These are phyloP conservation scores for Euphorbia corollata DNA, from an alignment of 441 rosid species.

Conservation along the genomic window DNA sequence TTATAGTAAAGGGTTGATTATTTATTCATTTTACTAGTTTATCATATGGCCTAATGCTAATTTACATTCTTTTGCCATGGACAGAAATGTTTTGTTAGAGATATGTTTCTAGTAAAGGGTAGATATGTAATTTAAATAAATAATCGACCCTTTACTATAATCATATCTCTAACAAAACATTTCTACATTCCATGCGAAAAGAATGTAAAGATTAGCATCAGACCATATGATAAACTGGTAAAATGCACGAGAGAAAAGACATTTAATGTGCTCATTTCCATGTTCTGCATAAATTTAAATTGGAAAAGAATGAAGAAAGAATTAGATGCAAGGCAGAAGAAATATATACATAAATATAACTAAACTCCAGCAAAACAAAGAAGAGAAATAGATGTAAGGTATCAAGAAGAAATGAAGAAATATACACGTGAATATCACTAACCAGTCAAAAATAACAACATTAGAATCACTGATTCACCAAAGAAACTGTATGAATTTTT, in stretches of 20 bases:
- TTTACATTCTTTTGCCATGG: too few relatives aligned
- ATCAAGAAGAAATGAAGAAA: not conserved
- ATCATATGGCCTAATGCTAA: too few relatives aligned
- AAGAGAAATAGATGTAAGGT: not conserved
- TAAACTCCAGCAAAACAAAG: not conserved
- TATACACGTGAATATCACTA: not conserved
- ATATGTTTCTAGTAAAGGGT: too few relatives aligned
- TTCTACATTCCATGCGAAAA: slow-evolving; percentile 10
- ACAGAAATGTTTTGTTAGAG: too few relatives aligned
- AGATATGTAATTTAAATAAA: too few relatives aligned
- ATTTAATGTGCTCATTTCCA: not conserved
- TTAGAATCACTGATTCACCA: not conserved
- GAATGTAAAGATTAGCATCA: not conserved
- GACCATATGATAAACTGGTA: slow-evolving; percentile 2
- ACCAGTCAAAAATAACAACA: not conserved
- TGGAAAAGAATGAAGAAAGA: too few relatives aligned
- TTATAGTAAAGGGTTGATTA: too few relatives aligned
- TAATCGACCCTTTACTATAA: too few relatives aligned
- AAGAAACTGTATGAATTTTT: not conserved
- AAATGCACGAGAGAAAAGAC: slow-evolving; percentile 7
- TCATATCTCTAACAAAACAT: too few relatives aligned
- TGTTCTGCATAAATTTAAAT: slow-evolving; percentile 10
- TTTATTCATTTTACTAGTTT: too few relatives aligned
- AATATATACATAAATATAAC: not conserved
- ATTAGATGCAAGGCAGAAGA: not conserved